Evolutionary conservation across 345 rosid genomes (phyloP), one percentile per base, ranked within the genome.

Genomic region (Sonneratia caseolaris): DNA sequence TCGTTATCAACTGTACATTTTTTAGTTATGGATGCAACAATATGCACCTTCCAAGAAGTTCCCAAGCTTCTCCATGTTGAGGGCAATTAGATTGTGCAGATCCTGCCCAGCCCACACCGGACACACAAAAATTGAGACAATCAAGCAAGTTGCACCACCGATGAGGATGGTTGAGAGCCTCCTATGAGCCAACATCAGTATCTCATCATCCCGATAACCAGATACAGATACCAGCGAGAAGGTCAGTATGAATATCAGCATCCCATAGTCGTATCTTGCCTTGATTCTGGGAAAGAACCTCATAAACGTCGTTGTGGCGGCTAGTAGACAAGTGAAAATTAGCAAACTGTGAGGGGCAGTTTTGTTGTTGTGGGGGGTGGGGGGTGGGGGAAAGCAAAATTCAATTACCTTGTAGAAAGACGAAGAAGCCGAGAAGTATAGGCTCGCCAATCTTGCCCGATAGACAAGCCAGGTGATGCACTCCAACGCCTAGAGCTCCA

Each of bases 261-360:
- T 69, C 65, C 96, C 90, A 67, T 93, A 93, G 75, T 93, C 96
- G 42, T 91, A 93, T 84, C 96, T 88, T 16, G 91, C 89, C 82
- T 89, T 93, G 70, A 93, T 76, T 37, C 72, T 66, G 4, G 98
- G 98, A 22, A 91, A 84, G 80, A 91, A 93, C 47, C 97, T 76
- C 66, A 86, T 27, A 72, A 88, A 93, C 37, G 98, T 91, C 10
- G 87, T 77, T 37, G 74, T 37, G 19, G 87, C 66, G 66, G 96
- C 98, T 91, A 81, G 75, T 79, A 57, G 16, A 47, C 5, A 51
- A 8, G 22, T 37, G 27, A 3, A 53, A 19, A n/a, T 0, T 22
- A n/a, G 9, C 11, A 6, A 22, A 22, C 7, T 10, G 35, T 57
- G 7, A 57, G n/a, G n/a, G n/a, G n/a, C n/a, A n/a, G n/a, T n/a